Evolutionary conservation across 768 basidiomycete genomes (phyloP).

Genomic region (Coprinellus aureogranulatus): DNA sequence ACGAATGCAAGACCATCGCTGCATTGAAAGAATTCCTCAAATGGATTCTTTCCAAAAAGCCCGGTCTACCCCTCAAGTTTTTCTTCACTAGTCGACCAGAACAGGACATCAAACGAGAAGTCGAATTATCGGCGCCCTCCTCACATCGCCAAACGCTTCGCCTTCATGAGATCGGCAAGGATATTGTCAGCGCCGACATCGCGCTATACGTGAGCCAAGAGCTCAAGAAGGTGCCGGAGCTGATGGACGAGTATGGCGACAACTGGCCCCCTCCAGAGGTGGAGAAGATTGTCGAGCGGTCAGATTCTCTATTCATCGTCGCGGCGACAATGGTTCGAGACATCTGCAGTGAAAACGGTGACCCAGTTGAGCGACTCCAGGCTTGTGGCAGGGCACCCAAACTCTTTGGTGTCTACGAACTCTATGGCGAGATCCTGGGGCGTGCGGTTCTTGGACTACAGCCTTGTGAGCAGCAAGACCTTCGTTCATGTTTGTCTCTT

Average conservation of each 20-base stretch:
- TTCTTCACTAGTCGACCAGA: slow-evolving; percentile 20
- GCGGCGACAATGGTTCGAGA: neutral
- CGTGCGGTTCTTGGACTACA: neutral
- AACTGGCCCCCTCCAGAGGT: neutral
- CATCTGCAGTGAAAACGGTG: neutral
- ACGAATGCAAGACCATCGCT: slow-evolving; percentile 14
- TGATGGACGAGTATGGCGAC: neutral
- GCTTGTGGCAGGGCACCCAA: neutral
- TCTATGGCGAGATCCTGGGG: neutral
- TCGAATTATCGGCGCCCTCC: slow-evolving; percentile 1
- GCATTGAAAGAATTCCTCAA: slow-evolving; percentile 16
- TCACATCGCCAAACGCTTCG: neutral
- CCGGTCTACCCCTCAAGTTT: slow-evolving; percentile 16
- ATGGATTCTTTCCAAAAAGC: slow-evolving; percentile 2
- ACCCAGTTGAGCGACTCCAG: neutral
- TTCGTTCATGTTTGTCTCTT: neutral
- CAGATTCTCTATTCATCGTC: neutral
- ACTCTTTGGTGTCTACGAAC: neutral
- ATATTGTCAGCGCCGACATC: slow-evolving; percentile 6
- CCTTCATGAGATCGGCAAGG: slow-evolving; percentile 5
- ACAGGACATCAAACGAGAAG: slow-evolving; percentile 2
- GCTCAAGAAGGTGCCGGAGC: neutral
- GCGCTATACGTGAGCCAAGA: neutral
- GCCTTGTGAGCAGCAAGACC: neutral
- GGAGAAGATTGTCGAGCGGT: neutral